Conservation (phyloP, 306 rosid species). For the Quercus bicolor region DNA sequence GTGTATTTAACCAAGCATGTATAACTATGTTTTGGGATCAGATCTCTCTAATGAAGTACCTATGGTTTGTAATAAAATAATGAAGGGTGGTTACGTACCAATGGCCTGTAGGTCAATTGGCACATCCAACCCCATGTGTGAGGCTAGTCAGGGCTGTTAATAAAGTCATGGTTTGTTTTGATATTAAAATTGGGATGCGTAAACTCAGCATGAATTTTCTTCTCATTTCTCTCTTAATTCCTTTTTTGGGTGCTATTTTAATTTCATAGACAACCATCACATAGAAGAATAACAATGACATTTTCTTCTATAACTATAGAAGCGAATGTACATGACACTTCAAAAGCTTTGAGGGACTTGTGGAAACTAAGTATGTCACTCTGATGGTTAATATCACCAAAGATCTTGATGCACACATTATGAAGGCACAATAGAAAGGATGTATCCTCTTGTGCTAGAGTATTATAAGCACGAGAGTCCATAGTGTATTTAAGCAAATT, state of each 20-base stretch:
- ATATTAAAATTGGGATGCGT: too few species aligned
- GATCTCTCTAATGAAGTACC: too few species aligned
- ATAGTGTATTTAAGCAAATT: background rate
- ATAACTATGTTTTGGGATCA: too few species aligned
- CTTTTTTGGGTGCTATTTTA: background rate
- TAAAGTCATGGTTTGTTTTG: too few species aligned
- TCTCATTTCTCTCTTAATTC: background rate
- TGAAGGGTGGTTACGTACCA: too few species aligned
- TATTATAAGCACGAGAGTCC: background rate
- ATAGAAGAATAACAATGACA: background rate
- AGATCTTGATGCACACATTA: constrained; percentile 32
- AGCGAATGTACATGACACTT: background rate
- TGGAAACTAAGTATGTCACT: constrained; percentile 11
- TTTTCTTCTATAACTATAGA: background rate
- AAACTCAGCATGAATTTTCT: background rate
- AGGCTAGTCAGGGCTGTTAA: too few species aligned
- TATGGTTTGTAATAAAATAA: too few species aligned
- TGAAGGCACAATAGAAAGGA: background rate
- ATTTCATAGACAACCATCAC: background rate
- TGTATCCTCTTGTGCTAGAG: too few species aligned
- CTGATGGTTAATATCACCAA: constrained; percentile 24
- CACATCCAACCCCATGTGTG: too few species aligned
- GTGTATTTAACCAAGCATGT: too few species aligned
- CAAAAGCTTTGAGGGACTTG: too few species aligned
- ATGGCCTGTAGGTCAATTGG: too few species aligned